A percentile compares a stretch with the other conserved stretches of the same genome.
Conservation (phyloP, 257 asterid genomes). For the Plantago ovata region DNA sequence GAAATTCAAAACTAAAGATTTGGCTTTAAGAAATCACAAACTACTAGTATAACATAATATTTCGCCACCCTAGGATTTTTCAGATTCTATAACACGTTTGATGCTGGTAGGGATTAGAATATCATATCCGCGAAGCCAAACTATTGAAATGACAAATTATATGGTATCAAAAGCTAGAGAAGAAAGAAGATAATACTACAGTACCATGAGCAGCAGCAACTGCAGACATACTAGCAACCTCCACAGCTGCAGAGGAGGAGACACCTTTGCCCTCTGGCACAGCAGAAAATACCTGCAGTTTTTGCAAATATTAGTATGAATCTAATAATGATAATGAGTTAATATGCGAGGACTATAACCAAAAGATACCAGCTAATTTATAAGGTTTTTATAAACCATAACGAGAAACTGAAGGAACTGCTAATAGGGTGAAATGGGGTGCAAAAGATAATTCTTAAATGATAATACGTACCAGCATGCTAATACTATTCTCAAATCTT, state of each 20-base stretch:
- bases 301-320: not conserved
- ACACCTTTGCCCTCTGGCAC: constrained; percentile 99
- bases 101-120: not conserved
- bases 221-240: constrained; percentile 97
- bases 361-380: not conserved
- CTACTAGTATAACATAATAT: too few species aligned
- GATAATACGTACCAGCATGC: constrained; percentile 56
- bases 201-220: constrained; percentile 91
- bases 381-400: not conserved
- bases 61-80: too few species aligned
- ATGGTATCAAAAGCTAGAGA: constrained; percentile 6
- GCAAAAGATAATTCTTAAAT: not conserved
- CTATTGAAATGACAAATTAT: not conserved
- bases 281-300: constrained; percentile 86
- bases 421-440: not conserved
- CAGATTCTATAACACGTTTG: too few species aligned
- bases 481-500: constrained; percentile 75
- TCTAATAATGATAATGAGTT: not conserved
- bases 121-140: not conserved
- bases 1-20: too few species aligned
- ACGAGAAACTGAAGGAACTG: not conserved
- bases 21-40: too few species aligned
- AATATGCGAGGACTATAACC: not conserved
- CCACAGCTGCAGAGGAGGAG: constrained; percentile 95
- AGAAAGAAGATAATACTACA: not conserved